phyloP scores from a whole-genome alignment of 2,329 filamentous ascomycete species.

The Talaromyces sp. region DNA sequence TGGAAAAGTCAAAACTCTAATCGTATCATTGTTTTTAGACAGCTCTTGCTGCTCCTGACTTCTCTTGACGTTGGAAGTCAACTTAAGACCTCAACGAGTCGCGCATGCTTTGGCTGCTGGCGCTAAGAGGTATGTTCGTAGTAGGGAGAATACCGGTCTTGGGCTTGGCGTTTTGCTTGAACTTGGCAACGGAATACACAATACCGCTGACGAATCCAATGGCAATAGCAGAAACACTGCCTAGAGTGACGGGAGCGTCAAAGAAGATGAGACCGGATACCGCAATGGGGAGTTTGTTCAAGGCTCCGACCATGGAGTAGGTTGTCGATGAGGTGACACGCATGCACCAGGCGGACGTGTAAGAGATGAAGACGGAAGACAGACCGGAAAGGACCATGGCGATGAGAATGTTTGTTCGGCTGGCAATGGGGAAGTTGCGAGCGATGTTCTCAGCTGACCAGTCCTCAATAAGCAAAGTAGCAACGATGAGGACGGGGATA shows the following conservation, averaged over 20 bases:
- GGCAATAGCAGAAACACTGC: constrained; percentile 84
- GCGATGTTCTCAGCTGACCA: constrained; percentile 83
- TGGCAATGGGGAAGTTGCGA: constrained; percentile 82
- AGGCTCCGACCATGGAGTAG: constrained; percentile 95
- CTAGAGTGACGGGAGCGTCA: constrained; percentile 85
- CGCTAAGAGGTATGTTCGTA: constrained; percentile 67
- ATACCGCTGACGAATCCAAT: constrained; percentile 90
- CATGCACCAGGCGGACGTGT: constrained; percentile 98
- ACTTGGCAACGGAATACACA: constrained; percentile 83
- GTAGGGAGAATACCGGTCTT: constrained; percentile 67
- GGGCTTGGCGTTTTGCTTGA: constrained; percentile 68
- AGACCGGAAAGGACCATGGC: constrained; percentile 94
- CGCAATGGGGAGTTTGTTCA: constrained; percentile 97
- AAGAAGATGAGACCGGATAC: constrained; percentile 93
- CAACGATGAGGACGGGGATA: constrained; percentile 82
- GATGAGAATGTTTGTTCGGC: constrained; percentile 73
- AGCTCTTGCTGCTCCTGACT: neutral
- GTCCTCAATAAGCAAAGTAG: constrained; percentile 81
- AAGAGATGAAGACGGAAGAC: constrained; percentile 96
- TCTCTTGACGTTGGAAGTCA: neutral
- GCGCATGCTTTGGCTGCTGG: constrained; percentile 84
- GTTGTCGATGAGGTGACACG: constrained; percentile 96
- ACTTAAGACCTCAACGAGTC: constrained; percentile 71
- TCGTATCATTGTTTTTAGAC: neutral
- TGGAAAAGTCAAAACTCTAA: neutral